Conservation (phyloP, 345 rosid genomes). For the Eucalyptus brandiana region DNA sequence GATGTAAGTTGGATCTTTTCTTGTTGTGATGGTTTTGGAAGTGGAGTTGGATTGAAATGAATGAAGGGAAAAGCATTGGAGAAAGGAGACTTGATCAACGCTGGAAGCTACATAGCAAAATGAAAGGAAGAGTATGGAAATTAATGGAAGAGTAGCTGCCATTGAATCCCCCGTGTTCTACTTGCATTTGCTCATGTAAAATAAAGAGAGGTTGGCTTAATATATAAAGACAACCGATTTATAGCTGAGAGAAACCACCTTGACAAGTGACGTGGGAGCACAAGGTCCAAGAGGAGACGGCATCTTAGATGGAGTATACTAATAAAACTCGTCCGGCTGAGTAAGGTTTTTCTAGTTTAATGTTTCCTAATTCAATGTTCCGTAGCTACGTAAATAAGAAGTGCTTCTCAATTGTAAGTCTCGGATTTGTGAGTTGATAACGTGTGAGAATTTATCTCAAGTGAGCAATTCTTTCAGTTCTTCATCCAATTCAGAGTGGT, state of each 20-base stretch:
- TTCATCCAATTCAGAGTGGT: neutral
- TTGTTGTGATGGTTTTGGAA: neutral
- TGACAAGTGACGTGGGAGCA: neutral
- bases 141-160: neutral
- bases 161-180: neutral
- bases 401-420: neutral
- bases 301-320: neutral
- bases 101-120: neutral
- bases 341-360: neutral
- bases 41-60: neutral
- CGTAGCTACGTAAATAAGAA: neutral
- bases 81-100: neutral
- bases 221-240: neutral
- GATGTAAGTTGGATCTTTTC: neutral
- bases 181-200: neutral
- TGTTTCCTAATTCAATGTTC: neutral
- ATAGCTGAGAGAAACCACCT: neutral
- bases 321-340: neutral
- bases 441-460: neutral
- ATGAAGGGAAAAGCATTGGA: neutral
- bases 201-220: neutral
- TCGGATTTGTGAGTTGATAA: neutral
- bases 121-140: neutral
- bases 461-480: neutral
- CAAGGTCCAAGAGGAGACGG: neutral